These are phyloP conservation scores for Xylaria flabelliformis DNA, from an alignment of 495 filamentous ascomycete genomes.

Conservation along the genomic window DNA sequence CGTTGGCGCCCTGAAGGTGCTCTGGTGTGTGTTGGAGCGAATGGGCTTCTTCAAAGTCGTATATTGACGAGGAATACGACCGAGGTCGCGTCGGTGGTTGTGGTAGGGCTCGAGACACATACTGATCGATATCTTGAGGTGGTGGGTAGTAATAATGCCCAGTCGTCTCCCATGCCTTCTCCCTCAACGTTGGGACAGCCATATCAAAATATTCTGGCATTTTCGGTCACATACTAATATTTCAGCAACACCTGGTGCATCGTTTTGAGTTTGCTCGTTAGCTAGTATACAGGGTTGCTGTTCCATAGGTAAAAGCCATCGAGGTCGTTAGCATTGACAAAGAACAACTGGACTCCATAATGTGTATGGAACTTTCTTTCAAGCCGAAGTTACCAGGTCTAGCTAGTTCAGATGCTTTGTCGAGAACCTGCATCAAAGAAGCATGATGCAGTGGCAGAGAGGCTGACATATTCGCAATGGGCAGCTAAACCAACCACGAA, in stretches of 20 bases:
- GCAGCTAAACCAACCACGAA: too few species aligned
- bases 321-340: constrained; percentile 17
- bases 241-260: not conserved
- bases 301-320: not conserved
- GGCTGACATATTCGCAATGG: not conserved
- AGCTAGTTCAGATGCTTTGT: constrained; percentile 10
- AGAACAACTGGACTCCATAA: not conserved
- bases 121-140: constrained; percentile 13
- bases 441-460: not conserved
- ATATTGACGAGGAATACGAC: constrained; percentile 1
- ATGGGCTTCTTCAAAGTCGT: constrained; percentile 6
- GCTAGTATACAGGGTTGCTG: not conserved
- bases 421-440: not conserved
- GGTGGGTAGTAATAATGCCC: constrained; percentile 5
- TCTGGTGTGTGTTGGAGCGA: constrained; percentile 2
- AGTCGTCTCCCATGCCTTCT: not conserved
- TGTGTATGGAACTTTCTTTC: constrained; percentile 3
- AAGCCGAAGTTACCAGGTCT: not conserved
- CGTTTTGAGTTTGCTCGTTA: not conserved
- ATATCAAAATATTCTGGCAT: constrained; percentile 20
- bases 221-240: not conserved
- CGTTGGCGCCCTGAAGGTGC: not conserved
- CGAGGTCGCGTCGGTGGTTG: constrained; percentile 5
- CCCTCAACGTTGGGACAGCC: not conserved
- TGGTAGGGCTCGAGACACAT: constrained; percentile 20